A percentile compares a stretch with the other conserved stretches of the same genome.
phyloP scores from a whole-genome alignment of 148 eudicot species.

The Silene conica region DNA sequence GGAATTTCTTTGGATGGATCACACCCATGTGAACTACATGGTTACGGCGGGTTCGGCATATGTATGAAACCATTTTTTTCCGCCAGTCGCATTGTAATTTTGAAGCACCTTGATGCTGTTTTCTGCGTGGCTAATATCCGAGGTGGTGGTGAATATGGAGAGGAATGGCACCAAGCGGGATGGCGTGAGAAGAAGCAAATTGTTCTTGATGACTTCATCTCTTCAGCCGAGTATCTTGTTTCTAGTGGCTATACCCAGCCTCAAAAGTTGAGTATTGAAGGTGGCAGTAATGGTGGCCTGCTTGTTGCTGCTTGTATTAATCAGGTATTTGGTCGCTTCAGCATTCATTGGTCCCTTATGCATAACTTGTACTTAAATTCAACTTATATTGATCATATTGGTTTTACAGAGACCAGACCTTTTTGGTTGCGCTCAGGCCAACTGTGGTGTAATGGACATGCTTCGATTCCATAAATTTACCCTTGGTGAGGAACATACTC shows the following conservation, averaged over 20 bases:
- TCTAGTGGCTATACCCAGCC: constrained; percentile 78
- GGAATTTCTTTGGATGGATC: constrained; percentile 71
- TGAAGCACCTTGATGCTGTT: constrained; percentile 62
- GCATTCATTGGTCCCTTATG: neutral
- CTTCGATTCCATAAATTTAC: constrained; percentile 93
- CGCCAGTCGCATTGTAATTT: constrained; percentile 51
- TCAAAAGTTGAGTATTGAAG: constrained; percentile 77
- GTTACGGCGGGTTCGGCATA: constrained; percentile 87
- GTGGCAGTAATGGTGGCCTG: constrained; percentile 98
- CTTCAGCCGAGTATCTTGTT: constrained; percentile 79
- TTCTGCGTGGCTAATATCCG: constrained; percentile 86
- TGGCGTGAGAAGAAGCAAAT: constrained; percentile 69
- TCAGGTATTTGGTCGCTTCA: constrained; percentile 47
- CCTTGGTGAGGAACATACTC: constrained; percentile 54
- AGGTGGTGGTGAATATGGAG: constrained; percentile 99
- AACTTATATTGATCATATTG: constrained; percentile 19
- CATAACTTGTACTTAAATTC: neutral
- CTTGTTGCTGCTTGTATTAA: constrained; percentile 92
- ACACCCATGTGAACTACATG: constrained; percentile 82
- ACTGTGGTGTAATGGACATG: constrained; percentile 99
- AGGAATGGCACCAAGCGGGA: constrained; percentile 95
- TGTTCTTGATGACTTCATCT: constrained; percentile 82
- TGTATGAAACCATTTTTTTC: constrained; percentile 76
- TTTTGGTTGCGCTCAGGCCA: constrained; percentile 95
- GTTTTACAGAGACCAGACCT: constrained; percentile 81